Base-by-base conservation (phyloP, 179 eudicot species). In the Nepenthes alata region DNA sequence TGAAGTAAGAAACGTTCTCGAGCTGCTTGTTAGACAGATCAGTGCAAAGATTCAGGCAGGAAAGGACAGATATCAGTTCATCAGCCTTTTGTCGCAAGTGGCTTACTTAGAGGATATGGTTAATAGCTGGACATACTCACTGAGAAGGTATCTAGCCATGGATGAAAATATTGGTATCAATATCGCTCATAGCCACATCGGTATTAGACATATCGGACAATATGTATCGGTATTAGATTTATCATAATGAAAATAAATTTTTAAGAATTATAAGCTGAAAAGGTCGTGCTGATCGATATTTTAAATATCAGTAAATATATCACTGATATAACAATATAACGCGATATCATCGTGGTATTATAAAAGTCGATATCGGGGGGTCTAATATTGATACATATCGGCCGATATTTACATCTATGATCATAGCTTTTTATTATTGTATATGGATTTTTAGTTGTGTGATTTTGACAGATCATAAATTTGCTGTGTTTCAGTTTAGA, bases 81-180 rank as follows among this genome's bases (percentile, higher is more conserved):
- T 77, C 70, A 87, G 83, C 53, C 70, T 93, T 69, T 71, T 86
- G 64, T 93, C 98, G 13, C 98, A 93, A 75, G 87, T 83, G 66
- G 95, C 98, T 69, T 86, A 81, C 76, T 70, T 93, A 57, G 98
- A 89, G 60, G 98, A 93, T 69, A 72, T 84, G 79, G 95, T 93
- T 59, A 81, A 75, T 67, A 81, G 80, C 75, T 93, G 98, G 98
- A 86, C 83, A 53, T 77, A 93, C 78, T 74, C 81, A 10, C 64
- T 89, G 60, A 86, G 70, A 66, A 86, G 98, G 98, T 89, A 87
- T 51, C 25, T 16, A 16, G 25, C 25, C 25, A 16, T 16, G 25
- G 25, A 16, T 16, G 25, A 16, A 16, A 16, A 16, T 16, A 16
- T 16, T 0, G 25, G 25, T 16, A 16, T 16, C 25, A 16, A 16